Evolutionary conservation across 1,284 basidiomycete species (phyloP).

Genomic region (Ceratobasidium sp.): DNA sequence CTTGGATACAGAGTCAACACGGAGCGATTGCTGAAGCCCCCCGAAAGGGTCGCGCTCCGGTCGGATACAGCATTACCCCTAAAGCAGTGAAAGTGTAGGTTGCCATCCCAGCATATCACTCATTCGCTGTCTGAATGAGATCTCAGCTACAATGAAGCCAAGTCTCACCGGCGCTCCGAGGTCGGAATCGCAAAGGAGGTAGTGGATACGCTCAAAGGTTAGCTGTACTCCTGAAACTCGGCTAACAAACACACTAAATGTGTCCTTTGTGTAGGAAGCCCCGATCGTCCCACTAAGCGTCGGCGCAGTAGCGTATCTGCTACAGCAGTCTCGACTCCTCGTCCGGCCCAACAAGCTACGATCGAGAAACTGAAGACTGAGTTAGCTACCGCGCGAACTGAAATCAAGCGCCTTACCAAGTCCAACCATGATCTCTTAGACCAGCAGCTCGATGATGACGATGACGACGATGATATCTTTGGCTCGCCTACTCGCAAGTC

Average conservation of each 20-base stretch:
- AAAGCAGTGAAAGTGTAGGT: constrained; percentile 25
- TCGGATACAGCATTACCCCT: constrained; percentile 18
- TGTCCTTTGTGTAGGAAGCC: neutral
- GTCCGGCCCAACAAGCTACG: constrained; percentile 5
- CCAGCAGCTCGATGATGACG: constrained; percentile 27
- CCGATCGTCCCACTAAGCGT: constrained; percentile 21
- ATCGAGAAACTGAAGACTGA: constrained; percentile 26
- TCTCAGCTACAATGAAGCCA: constrained; percentile 22
- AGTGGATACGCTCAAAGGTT: constrained; percentile 22
- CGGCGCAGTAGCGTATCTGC: constrained; percentile 24
- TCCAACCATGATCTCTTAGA: constrained; percentile 28
- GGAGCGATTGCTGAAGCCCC: constrained; percentile 26
- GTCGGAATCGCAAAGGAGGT: constrained; percentile 29
- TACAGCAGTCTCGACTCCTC: neutral
- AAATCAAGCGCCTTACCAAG: constrained; percentile 13
- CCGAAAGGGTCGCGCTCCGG: constrained; percentile 25
- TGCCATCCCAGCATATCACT: no score
- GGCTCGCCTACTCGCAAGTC: constrained; percentile 15
- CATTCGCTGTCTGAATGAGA: neutral
- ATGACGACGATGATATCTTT: constrained; percentile 26
- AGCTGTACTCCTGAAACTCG: neutral
- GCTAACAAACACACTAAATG: neutral
- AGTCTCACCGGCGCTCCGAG: constrained; percentile 16
- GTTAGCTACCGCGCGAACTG: constrained; percentile 17
- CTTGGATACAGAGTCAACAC: neutral